Evolutionary conservation across 208 protist genomes (phyloP).

Genomic region (Zelonia costaricensis): DNA sequence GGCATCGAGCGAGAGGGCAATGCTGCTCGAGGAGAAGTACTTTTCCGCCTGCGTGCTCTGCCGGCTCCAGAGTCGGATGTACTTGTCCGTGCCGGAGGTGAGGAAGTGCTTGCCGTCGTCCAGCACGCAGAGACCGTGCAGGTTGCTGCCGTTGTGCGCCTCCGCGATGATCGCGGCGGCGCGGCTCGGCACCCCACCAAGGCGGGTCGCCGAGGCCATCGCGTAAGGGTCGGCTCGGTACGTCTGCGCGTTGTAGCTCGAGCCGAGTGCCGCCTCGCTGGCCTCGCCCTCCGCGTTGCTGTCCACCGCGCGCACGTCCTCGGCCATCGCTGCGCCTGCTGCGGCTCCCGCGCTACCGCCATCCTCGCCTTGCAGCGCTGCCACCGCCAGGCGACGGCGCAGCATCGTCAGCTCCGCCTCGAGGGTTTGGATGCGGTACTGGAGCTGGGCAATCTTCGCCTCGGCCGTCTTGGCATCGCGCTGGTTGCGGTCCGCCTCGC

Average conservation of each 20-base stretch:
- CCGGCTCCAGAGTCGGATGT: conserved; percentile 51
- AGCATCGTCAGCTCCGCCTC: conserved; percentile 36
- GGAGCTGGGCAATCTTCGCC: conserved; percentile 40
- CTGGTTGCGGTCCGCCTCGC: conserved; percentile 40
- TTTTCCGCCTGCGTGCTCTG: conserved; percentile 30
- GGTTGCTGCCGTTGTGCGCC: conserved; percentile 37
- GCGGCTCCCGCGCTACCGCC: neutral
- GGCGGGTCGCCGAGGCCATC: neutral
- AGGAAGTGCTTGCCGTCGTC: conserved; percentile 40
- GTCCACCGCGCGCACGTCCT: neutral
- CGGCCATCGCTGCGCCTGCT: neutral
- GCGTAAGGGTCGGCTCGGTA: conserved; percentile 4
- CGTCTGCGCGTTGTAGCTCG: neutral
- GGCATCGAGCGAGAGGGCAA: conserved; percentile 52
- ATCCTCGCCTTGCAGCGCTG: neutral
- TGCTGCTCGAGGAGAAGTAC: conserved; percentile 36
- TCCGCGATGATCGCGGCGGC: conserved; percentile 32
- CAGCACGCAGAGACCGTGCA: conserved; percentile 46
- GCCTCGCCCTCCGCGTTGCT: neutral
- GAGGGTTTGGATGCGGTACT: conserved; percentile 37
- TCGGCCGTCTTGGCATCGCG: conserved; percentile 39
- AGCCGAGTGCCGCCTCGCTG: neutral
- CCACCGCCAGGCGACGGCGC: conserved; percentile 14
- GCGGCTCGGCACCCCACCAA: conserved; percentile 16
- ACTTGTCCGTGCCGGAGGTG: conserved; percentile 56